Evolutionary conservation across 192 early-diverging fungal genomes (phyloP).

Genomic region (Backusella liffmaniae): DNA sequence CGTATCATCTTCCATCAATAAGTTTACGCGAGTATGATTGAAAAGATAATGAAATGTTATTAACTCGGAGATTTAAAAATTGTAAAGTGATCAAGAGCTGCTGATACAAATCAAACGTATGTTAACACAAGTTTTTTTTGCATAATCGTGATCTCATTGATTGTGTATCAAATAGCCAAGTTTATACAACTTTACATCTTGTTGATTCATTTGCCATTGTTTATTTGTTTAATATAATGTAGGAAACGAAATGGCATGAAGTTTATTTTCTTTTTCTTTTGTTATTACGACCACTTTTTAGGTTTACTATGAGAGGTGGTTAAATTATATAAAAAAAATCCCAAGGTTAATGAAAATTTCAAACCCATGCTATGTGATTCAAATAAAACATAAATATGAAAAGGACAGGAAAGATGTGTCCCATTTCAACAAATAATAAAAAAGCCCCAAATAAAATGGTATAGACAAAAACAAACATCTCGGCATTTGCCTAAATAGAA

Average conservation of each 20-base stretch:
- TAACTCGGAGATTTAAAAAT: neutral
- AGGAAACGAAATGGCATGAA: neutral
- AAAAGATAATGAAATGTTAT: neutral
- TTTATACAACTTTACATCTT: neutral
- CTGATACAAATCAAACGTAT: neutral
- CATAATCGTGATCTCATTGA: neutral
- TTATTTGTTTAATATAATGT: neutral
- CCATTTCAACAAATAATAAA: neutral
- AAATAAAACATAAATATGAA: neutral
- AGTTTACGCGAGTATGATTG: neutral
- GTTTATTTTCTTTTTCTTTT: neutral
- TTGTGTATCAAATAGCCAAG: neutral
- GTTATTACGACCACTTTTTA: neutral
- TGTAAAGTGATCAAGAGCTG: neutral
- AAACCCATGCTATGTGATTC: neutral
- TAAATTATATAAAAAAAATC: neutral
- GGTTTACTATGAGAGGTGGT: neutral
- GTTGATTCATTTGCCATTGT: neutral
- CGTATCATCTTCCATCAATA: neutral
- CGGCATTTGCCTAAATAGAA: neutral
- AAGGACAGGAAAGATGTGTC: neutral
- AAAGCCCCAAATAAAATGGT: neutral
- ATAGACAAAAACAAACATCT: neutral
- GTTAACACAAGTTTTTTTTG: neutral
- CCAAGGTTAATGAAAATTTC: neutral